These are phyloP conservation scores for Fusarium sp. DNA, from an alignment of 2,329 filamentous ascomycete species.

Conservation along the genomic window DNA sequence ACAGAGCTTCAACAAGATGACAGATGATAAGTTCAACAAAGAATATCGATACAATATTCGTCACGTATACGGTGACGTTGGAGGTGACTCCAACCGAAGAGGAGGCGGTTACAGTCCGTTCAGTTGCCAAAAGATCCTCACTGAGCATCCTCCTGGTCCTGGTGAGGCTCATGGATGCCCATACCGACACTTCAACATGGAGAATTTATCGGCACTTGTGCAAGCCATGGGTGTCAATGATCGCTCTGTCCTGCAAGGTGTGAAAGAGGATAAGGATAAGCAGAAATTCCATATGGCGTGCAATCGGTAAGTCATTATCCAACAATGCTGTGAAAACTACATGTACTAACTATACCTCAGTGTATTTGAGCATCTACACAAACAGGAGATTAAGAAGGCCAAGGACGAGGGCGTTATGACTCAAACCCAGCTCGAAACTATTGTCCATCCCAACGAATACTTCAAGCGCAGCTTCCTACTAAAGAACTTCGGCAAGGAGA, in stretches of 20 bases:
- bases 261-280: conserved; percentile 89
- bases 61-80: conserved; percentile 95
- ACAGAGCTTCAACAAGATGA: conserved; percentile 83
- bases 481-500: conserved; percentile 76
- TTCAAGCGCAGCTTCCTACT: conserved; percentile 94
- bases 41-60: conserved; percentile 97
- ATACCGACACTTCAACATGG: conserved; percentile 89
- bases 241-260: conserved; percentile 78
- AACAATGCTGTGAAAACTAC: background rate
- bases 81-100: conserved; percentile 88
- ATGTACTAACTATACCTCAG: conserved; percentile 53
- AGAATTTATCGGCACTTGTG: conserved; percentile 83
- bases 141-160: conserved; percentile 85
- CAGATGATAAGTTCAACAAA: conserved; percentile 96
- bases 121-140: conserved; percentile 94
- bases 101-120: conserved; percentile 90
- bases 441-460: conserved; percentile 97
- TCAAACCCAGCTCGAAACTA: conserved; percentile 86
- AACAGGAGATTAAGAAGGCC: conserved; percentile 79
- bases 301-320: conserved; percentile 72
- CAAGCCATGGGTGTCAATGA: conserved; percentile 85
- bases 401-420: conserved; percentile 80
- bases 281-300: conserved; percentile 95
- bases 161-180: conserved; percentile 97
- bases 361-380: conserved; percentile 91